phyloP scores from a whole-genome alignment of 345 rosid species.

The Gossypium stocksii region DNA sequence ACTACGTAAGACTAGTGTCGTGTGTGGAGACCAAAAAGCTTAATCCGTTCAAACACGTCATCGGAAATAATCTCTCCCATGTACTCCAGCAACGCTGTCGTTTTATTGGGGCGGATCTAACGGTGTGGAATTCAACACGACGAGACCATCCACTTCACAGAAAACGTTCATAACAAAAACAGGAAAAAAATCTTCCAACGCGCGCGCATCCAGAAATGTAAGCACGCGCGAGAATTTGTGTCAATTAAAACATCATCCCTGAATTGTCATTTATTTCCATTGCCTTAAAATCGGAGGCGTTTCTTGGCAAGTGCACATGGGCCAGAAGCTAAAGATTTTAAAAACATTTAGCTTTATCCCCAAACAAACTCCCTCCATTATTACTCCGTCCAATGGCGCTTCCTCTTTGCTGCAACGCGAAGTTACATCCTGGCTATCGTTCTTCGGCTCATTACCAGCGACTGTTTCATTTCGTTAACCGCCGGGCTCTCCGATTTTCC shows the following conservation, averaged over 20 bases:
- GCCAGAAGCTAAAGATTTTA: slow-evolving; percentile 12
- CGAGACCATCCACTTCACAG: not conserved
- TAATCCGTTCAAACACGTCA: not conserved
- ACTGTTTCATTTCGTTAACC: slow-evolving; percentile 12
- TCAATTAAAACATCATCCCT: not conserved
- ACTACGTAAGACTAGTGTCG: slow-evolving; percentile 27
- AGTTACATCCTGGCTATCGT: slow-evolving; percentile 26
- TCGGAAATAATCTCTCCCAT: not conserved
- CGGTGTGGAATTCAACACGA: slow-evolving; percentile 2
- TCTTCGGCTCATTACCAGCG: slow-evolving; percentile 28
- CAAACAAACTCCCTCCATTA: slow-evolving; percentile 13
- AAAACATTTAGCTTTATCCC: slow-evolving; percentile 12
- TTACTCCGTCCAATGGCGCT: slow-evolving; percentile 41
- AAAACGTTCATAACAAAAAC: not conserved
- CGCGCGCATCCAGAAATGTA: not conserved
- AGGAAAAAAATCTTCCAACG: not conserved
- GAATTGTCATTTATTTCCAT: not conserved
- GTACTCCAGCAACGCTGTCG: not conserved
- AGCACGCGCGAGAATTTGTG: slow-evolving; percentile 11
- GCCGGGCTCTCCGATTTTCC: slow-evolving; percentile 25
- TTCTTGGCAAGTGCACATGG: slow-evolving; percentile 1
- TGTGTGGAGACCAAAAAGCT: slow-evolving; percentile 24
- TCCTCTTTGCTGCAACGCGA: slow-evolving; percentile 34
- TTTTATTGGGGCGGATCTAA: not conserved
- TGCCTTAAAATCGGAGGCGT: slow-evolving; percentile 10